These are phyloP conservation scores for Claviceps monticola DNA, from an alignment of 2,329 filamentous ascomycete genomes.

Conservation along the genomic window DNA sequence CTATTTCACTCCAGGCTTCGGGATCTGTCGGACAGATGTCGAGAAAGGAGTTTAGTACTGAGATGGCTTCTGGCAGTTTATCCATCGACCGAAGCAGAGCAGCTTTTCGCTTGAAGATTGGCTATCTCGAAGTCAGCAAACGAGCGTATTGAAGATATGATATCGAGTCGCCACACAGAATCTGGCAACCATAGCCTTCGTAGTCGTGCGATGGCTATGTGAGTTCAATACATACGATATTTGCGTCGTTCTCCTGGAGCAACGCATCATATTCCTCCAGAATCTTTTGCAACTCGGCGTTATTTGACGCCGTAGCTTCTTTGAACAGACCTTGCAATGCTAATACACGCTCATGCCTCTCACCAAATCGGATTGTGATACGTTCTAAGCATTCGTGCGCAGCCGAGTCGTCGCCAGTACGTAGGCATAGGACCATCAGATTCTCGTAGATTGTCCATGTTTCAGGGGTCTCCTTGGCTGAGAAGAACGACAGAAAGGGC, in stretches of 20 bases:
- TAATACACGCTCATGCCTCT: slow-evolving; percentile 73
- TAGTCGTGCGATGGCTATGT: too few relatives aligned
- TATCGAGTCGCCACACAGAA: too few relatives aligned
- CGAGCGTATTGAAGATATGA: too few relatives aligned
- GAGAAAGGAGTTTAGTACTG: slow-evolving; percentile 59
- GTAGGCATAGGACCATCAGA: slow-evolving; percentile 68
- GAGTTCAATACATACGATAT: slow-evolving; percentile 46
- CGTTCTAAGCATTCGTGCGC: slow-evolving; percentile 64
- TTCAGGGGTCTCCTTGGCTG: slow-evolving; percentile 56
- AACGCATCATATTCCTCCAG: slow-evolving; percentile 67
- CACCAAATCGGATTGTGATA: slow-evolving; percentile 68
- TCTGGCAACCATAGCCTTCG: too few relatives aligned
- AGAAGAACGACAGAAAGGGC: slow-evolving; percentile 37
- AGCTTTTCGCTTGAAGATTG: slow-evolving; percentile 71
- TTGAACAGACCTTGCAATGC: slow-evolving; percentile 70
- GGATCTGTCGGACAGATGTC: slow-evolving; percentile 79
- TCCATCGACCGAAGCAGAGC: slow-evolving; percentile 66
- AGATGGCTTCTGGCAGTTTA: slow-evolving; percentile 56
- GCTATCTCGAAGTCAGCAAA: slow-evolving; percentile 33
- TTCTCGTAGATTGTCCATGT: slow-evolving; percentile 82
- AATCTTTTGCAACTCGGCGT: slow-evolving; percentile 51
- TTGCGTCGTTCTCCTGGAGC: slow-evolving; percentile 58
- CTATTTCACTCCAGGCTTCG: slow-evolving; percentile 85
- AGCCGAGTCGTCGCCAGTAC: slow-evolving; percentile 67
- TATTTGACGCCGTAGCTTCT: slow-evolving; percentile 62